A percentile compares a stretch with the other conserved stretches of the same genome.
These are phyloP conservation scores for Phlegmacium glaucopus DNA, from an alignment of 768 basidiomycete genomes.

Conservation along the genomic window DNA sequence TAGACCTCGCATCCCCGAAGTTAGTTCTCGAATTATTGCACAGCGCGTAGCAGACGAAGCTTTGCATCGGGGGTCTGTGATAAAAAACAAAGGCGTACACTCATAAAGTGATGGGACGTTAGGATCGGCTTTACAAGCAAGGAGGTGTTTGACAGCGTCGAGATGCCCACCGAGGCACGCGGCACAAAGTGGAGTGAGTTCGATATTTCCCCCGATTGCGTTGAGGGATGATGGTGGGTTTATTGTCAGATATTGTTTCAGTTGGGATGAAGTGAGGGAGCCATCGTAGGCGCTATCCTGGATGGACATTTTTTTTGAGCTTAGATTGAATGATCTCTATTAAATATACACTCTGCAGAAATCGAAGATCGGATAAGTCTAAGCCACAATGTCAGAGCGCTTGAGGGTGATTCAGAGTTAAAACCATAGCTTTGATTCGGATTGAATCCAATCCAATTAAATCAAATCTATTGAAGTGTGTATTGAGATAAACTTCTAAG, in stretches of 20 bases:
- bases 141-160: constrained; percentile 8
- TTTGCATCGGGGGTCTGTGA: background rate
- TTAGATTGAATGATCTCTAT: too few relatives aligned
- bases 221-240: background rate
- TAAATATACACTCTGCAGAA: too few relatives aligned
- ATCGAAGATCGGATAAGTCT: too few relatives aligned
- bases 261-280: background rate
- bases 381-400: too few relatives aligned
- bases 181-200: constrained; percentile 11
- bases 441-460: too few relatives aligned
- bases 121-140: constrained; percentile 1
- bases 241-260: background rate
- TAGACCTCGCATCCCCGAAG: constrained; percentile 1
- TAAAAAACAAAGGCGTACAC: constrained; percentile 6
- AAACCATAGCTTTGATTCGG: too few relatives aligned
- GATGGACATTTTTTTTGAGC: background rate
- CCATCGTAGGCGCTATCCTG: background rate
- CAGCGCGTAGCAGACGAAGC: constrained; percentile 1
- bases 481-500: too few relatives aligned
- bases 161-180: constrained; percentile 10
- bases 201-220: constrained; percentile 4
- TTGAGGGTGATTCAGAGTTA: too few relatives aligned
- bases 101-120: constrained; percentile 1
- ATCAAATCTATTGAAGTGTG: too few relatives aligned
- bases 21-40: constrained; percentile 3